These are phyloP conservation scores for Camelina laxa DNA, from an alignment of 345 rosid species.

Conservation along the genomic window DNA sequence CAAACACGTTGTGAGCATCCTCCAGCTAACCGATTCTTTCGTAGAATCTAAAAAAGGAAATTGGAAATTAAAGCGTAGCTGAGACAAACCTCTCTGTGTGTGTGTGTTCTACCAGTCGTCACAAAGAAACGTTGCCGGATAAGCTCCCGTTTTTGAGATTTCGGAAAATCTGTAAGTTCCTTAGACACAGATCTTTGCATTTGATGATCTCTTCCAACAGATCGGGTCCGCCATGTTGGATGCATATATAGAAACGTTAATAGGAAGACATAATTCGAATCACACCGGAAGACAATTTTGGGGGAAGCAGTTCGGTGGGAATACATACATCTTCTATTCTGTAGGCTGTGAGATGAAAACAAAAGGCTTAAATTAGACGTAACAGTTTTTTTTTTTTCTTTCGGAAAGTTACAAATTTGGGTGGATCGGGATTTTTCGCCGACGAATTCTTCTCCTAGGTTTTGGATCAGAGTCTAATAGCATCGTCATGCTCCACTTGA, in stretches of 20 bases:
- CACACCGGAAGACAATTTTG: neutral
- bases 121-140: slow-evolving; percentile 49
- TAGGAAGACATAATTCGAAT: neutral
- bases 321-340: no score
- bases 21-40: slow-evolving; percentile 30
- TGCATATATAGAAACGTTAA: slow-evolving; percentile 22
- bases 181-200: slow-evolving; percentile 40
- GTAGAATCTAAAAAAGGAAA: slow-evolving; percentile 50
- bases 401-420: slow-evolving; percentile 2
- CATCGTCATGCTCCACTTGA: slow-evolving; percentile 24
- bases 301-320: neutral
- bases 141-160: slow-evolving; percentile 37
- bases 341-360: slow-evolving; percentile 11
- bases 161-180: slow-evolving; percentile 29
- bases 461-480: slow-evolving; percentile 20
- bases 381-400: neutral
- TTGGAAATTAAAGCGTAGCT: slow-evolving; percentile 50
- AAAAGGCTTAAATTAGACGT: neutral
- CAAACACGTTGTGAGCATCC: slow-evolving; percentile 58
- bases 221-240: slow-evolving; percentile 5
- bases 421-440: neutral
- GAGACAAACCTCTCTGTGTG: slow-evolving; percentile 58
- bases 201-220: slow-evolving; percentile 9
- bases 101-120: slow-evolving; percentile 55
- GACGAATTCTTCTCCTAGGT: slow-evolving; percentile 5